Evolutionary conservation across 352 stramenopile species (phyloP).

Genomic region (Globisporangium spinosum): DNA sequence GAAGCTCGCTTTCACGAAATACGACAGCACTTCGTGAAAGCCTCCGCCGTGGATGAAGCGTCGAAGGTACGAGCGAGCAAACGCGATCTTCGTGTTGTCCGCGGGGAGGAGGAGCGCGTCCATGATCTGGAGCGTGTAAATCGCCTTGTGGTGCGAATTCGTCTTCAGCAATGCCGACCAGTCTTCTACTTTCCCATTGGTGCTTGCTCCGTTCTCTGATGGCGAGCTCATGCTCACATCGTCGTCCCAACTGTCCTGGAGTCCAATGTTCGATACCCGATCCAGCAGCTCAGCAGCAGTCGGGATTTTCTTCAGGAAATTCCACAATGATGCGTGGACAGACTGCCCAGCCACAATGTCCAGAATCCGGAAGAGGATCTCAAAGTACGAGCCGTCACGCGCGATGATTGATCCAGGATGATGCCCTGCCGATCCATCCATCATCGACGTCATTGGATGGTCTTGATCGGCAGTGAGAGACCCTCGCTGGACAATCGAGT

Average conservation of each 20-base stretch:
- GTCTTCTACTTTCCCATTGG: conserved; percentile 31
- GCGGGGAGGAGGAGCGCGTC: conserved; percentile 78
- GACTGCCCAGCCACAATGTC: conserved; percentile 56
- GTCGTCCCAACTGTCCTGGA: conserved; percentile 23
- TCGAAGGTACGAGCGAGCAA: conserved; percentile 59
- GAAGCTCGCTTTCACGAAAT: conserved; percentile 75
- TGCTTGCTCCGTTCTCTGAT: conserved; percentile 7
- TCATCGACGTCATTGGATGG: conserved; percentile 27
- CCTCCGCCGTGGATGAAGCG: conserved; percentile 74
- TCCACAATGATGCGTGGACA: conserved; percentile 72
- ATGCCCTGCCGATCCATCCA: conserved; percentile 22
- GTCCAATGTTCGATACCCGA: conserved; percentile 54
- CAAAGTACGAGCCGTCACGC: conserved; percentile 67
- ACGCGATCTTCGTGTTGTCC: conserved; percentile 47
- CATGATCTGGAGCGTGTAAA: conserved; percentile 88
- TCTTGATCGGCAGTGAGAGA: conserved; percentile 36
- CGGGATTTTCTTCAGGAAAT: conserved; percentile 81
- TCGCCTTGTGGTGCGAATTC: conserved; percentile 74
- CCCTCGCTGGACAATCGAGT: conserved; percentile 62
- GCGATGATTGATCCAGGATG: conserved; percentile 68
- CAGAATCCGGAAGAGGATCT: conserved; percentile 79
- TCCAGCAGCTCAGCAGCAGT: conserved; percentile 68
- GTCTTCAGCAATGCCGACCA: conserved; percentile 69
- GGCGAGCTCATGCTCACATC: conserved; percentile 44
- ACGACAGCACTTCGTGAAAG: conserved; percentile 80